Conservation (phyloP, 1,284 basidiomycete species). For the Jaminaea rosea region DNA sequence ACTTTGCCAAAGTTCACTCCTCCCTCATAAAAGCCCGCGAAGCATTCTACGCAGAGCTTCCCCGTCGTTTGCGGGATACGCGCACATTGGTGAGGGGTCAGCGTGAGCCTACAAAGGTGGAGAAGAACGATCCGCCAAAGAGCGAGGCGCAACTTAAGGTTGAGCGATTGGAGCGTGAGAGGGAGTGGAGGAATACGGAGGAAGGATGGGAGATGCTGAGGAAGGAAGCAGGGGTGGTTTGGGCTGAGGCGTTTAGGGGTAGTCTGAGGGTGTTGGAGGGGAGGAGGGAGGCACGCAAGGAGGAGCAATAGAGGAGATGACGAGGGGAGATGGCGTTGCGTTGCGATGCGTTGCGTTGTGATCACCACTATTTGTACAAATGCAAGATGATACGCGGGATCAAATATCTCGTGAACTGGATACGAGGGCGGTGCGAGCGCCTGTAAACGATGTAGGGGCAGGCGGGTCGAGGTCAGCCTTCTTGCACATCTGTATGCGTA, state of each 20-base stretch:
- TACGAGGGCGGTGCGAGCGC: too few species aligned
- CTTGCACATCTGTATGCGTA: too few species aligned
- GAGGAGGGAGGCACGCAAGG: constrained; percentile 10
- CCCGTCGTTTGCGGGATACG: constrained; percentile 62
- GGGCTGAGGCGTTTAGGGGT: constrained; percentile 66
- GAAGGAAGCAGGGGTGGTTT: constrained; percentile 58
- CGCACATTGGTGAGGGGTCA: constrained; percentile 66
- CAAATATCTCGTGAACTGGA: too few species aligned
- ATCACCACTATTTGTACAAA: too few species aligned
- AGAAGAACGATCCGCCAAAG: constrained; percentile 67
- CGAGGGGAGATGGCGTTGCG: too few species aligned
- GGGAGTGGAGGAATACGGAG: constrained; percentile 67
- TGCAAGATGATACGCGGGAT: too few species aligned
- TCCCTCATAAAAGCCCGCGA: constrained; percentile 63
- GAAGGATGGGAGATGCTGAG: constrained; percentile 69
- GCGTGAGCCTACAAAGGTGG: constrained; percentile 76
- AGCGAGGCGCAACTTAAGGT: constrained; percentile 73
- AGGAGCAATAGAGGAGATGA: too few species aligned
- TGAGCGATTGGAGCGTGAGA: constrained; percentile 59
- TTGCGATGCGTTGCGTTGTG: too few species aligned
- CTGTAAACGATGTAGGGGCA: too few species aligned
- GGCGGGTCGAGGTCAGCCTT: too few species aligned
- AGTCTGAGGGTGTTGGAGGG: constrained; percentile 55
- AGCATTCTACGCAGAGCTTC: constrained; percentile 68
- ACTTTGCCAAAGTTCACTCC: constrained; percentile 56